Conservation (phyloP, 2,329 filamentous ascomycete species). For the Lecanicillium sp. region DNA sequence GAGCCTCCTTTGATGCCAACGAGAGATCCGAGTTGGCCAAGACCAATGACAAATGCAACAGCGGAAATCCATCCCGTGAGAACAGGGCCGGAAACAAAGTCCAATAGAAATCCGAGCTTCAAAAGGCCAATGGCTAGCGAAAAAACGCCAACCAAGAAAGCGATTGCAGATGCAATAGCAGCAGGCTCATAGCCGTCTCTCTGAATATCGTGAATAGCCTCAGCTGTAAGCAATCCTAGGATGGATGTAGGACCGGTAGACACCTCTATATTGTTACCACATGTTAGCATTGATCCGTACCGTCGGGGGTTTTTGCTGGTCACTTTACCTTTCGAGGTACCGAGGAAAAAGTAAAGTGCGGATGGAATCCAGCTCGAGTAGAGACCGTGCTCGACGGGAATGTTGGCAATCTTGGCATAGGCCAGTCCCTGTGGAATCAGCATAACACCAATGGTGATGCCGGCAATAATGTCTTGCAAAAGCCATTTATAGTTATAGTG, state of each 20-base stretch:
- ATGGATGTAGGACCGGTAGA: constrained; percentile 57
- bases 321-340: constrained; percentile 50
- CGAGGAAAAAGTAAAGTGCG: constrained; percentile 49
- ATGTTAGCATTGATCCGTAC: too few relatives aligned
- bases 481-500: constrained; percentile 54
- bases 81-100: constrained; percentile 58
- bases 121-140: constrained; percentile 50
- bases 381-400: constrained; percentile 51
- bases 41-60: constrained; percentile 55
- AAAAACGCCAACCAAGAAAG: constrained; percentile 56
- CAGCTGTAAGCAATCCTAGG: constrained; percentile 53
- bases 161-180: constrained; percentile 51
- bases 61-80: constrained; percentile 59
- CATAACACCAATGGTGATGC: constrained; percentile 51
- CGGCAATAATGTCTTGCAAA: constrained; percentile 52
- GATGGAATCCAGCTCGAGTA: constrained; percentile 53
- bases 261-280: constrained; percentile 33
- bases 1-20: constrained; percentile 46
- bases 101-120: constrained; percentile 55
- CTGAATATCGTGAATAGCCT: constrained; percentile 46
- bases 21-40: constrained; percentile 55
- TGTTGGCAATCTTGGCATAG: constrained; percentile 53
- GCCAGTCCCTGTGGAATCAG: constrained; percentile 54
- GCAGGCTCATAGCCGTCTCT: constrained; percentile 41
- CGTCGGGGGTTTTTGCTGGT: too few relatives aligned